Base-by-base conservation (phyloP, 257 asterid genomes). In the Rauvolfia tetraphylla region DNA sequence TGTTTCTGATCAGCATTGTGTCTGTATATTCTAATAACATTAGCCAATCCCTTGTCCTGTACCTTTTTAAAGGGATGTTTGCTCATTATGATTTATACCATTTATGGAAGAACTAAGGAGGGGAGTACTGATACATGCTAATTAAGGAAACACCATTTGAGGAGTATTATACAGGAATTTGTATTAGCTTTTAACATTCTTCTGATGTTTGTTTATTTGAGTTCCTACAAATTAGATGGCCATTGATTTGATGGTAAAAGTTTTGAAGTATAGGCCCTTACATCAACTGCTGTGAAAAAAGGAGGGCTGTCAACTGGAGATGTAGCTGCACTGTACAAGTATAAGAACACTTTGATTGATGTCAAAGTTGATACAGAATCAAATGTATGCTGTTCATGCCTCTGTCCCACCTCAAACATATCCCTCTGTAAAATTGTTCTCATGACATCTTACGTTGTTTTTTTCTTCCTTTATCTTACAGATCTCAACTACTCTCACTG, bases 241-340 rank as follows among this genome's bases (percentile, higher is more conserved):
- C 31, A 67, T 38, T 38, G 36, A 22, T 39, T 34, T 39, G 25
- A 62, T 33, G 36, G 39, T 17, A 54, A 22, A 4, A 4, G 5
- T 71, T 25, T 20, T 65, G 34, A 36, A 27, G 48, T 58, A 33
- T 78, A 95, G 98, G 91, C 92, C 87, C 85, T 95, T 79, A 90
- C 97, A 62, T 79, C 99, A 79, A 81, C 98, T 66, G 86, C 95
- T 0, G 91, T 89, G 82, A 91, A 89, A 81, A 95, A 90, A 71
- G 97, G 96, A 78, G 96, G 94, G 61, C 89, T 90, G 73, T 85
- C 98, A 56, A 88, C 91, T 71, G 98, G 98, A 76, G 99, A 95
- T 84, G 87, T 95, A 54, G 90, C 86, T 77, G 91, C 90, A 61
- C 90, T 77, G 78, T 90, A 92, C 86, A 74, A 78, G 57, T 91